Base-by-base conservation (phyloP, 2,329 filamentous ascomycete species). In the Colletotrichum spaethianum region DNA sequence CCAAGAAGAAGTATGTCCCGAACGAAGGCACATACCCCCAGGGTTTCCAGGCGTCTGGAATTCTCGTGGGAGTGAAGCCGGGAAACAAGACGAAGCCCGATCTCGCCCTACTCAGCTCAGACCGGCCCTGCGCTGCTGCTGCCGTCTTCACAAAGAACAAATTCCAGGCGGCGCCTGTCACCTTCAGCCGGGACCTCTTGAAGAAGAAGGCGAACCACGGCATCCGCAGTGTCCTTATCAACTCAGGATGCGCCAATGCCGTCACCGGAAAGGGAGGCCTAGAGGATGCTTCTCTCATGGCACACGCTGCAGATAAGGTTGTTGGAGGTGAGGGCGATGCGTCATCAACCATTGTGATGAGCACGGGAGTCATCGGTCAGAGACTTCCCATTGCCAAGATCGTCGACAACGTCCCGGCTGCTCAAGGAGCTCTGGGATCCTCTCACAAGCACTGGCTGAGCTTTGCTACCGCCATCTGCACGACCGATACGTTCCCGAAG, bases 111-210 rank as follows among this genome's bases (percentile, higher is more conserved):
- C 89, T 99, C 75, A 92, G 93, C 23, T 98, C 96, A 8, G 94
- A 98, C 78, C 88, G 88, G 63, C 94, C 95, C 66, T 98, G 95
- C 82, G 89, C 94, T 8, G 95, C 93, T 12, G 94, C 95, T 0
- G 96, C 95, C 8, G 95, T 98, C 56, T 98, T 98, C 85, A 99
- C 96, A 66, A 97, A 95, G 83, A 99, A 99, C 86, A 95, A 96
- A 82, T 99, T 99, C 85, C 95, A 98, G 83, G 96, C 96, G 23
- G 96, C 96, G 14, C 96, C 96, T 6, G 96, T 99, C 55, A 94
- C 94, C 38, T 93, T 97, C 73, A 96, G 93, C 82, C 88, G 91
- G 74, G 87, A 92, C 69, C 90, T 95, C 72, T 84, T 98, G 44
- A 87, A 91, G 80, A 86, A 86, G 75, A 90, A 90, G 76, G 85